A percentile compares a stretch with the other conserved stretches of the same genome.
Conservation (phyloP, 805 yeast species). For the Saturnispora mendoncae region DNA sequence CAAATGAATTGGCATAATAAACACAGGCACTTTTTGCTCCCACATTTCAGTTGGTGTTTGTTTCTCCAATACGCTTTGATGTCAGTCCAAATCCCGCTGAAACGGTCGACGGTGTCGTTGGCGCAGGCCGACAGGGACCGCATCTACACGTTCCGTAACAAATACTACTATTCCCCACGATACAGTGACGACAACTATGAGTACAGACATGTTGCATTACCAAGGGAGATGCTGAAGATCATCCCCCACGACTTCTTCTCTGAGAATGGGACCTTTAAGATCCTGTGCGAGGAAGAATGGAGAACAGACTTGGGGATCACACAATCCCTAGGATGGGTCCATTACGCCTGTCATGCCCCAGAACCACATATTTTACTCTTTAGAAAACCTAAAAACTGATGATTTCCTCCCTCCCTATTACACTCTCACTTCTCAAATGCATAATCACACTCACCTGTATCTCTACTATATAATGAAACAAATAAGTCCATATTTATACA, state of each 20-base stretch:
- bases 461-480: background rate
- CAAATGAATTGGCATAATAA: too few relatives aligned
- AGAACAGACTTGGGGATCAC: conserved; percentile 89
- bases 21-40: too few relatives aligned
- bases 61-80: conserved; percentile 65
- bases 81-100: conserved; percentile 26
- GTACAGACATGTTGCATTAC: conserved; percentile 94
- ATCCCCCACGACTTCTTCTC: conserved; percentile 93
- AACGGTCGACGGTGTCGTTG: conserved; percentile 46
- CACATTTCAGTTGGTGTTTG: conserved; percentile 30
- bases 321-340: conserved; percentile 96
- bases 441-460: background rate
- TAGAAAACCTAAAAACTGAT: conserved; percentile 43
- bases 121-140: conserved; percentile 79
- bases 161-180: conserved; percentile 89
- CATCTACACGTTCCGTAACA: conserved; percentile 83
- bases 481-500: background rate
- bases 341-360: conserved; percentile 96
- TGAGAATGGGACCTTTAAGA: conserved; percentile 88
- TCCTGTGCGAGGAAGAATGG: conserved; percentile 94
- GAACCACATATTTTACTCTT: conserved; percentile 94
- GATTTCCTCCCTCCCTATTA: too few relatives aligned
- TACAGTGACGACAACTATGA: conserved; percentile 89
- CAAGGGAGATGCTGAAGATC: conserved; percentile 88
- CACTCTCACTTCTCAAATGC: background rate